Percentiles rank a stretch among this genome's conserved stretches.
Evolutionary conservation across 257 asterid species (phyloP).

Genomic region (Verbena officinalis): DNA sequence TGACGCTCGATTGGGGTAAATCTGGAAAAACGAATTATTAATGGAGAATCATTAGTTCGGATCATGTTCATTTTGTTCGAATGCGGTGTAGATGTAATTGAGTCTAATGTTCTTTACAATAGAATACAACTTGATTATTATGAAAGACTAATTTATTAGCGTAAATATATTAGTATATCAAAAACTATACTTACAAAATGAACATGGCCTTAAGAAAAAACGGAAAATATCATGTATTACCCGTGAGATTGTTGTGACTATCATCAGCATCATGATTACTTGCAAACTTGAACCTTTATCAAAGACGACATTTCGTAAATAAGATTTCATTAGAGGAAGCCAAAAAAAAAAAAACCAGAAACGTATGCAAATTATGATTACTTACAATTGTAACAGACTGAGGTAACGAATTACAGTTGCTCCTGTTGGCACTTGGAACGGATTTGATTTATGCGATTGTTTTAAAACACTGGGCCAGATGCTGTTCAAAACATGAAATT

Average conservation of each 20-base stretch:
- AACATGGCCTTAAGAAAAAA: neutral
- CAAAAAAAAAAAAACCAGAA: neutral
- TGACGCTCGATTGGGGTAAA: slow-evolving; percentile 37
- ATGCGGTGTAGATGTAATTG: no score
- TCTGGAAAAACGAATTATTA: slow-evolving; percentile 36
- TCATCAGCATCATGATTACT: slow-evolving; percentile 32
- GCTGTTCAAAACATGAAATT: slow-evolving; percentile 45
- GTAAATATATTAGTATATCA: no score
- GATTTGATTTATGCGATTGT: slow-evolving; percentile 38
- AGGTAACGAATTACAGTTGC: slow-evolving; percentile 46
- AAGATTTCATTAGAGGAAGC: slow-evolving; percentile 23
- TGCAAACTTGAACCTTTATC: slow-evolving; percentile 49
- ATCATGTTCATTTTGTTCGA: no score
- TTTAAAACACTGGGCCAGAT: slow-evolving; percentile 50
- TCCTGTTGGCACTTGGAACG: slow-evolving; percentile 43
- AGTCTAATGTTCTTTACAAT: no score
- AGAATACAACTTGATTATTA: no score
- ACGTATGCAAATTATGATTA: slow-evolving; percentile 19
- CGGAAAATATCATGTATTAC: slow-evolving; percentile 29
- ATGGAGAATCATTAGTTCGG: neutral
- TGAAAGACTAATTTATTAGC: no score
- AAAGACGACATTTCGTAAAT: slow-evolving; percentile 26
- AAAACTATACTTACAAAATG: no score
- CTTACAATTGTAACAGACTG: slow-evolving; percentile 56
- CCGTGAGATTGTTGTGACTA: slow-evolving; percentile 33